Conservation (phyloP, 768 basidiomycete species). For the Porphyrellus cyaneotinctus region DNA sequence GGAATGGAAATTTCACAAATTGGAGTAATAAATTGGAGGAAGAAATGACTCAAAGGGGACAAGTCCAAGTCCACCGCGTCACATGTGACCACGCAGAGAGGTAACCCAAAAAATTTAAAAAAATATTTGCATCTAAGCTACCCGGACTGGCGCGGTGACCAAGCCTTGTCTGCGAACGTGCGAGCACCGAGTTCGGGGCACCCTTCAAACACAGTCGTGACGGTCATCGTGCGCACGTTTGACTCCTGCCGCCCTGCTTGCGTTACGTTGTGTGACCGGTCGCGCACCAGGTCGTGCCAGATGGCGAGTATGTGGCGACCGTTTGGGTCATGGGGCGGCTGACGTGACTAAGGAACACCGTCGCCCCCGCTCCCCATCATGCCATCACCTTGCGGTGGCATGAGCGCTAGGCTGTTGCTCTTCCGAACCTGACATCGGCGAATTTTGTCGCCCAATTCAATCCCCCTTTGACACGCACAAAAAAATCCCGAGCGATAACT, state of each 20-base stretch:
- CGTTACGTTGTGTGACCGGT: constrained; percentile 1
- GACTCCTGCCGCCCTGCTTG: not conserved
- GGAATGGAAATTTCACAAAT: constrained; percentile 36
- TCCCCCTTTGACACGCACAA: not conserved
- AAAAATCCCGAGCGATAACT: not conserved
- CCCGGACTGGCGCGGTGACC: not conserved
- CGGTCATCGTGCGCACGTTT: constrained; percentile 15
- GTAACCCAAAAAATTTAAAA: not conserved
- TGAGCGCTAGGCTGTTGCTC: not conserved
- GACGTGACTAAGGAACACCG: not conserved
- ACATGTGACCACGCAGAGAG: constrained; percentile 19
- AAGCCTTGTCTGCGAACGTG: constrained; percentile 14
- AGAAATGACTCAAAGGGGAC: constrained; percentile 35
- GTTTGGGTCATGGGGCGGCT: not conserved
- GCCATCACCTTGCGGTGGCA: constrained; percentile 7
- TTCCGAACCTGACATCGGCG: not conserved
- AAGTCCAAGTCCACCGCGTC: constrained; percentile 22
- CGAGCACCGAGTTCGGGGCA: constrained; percentile 3
- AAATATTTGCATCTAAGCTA: constrained; percentile 12
- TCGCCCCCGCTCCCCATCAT: constrained; percentile 4
- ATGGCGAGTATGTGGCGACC: constrained; percentile 15
- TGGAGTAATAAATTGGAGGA: constrained; percentile 26
- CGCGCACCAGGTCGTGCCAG: not conserved
- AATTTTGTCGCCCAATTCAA: constrained; percentile 2
- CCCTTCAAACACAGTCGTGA: not conserved